phyloP scores from a whole-genome alignment of 352 stramenopile species.

The Saprolegnia diclina region DNA sequence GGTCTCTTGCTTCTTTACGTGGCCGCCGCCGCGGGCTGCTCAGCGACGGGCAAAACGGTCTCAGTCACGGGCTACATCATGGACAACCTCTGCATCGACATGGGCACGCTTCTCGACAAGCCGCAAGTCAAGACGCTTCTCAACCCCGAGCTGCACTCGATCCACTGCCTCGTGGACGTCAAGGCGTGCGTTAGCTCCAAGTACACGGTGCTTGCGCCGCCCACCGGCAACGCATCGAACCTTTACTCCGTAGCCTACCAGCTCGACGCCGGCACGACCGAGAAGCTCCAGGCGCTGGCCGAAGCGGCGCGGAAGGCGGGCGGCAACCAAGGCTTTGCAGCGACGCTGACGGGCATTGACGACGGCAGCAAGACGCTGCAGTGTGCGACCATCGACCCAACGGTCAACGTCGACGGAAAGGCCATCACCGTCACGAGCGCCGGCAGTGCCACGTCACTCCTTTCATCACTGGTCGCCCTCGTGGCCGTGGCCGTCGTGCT shows the following conservation, averaged over 20 bases:
- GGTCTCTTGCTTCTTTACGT: not conserved
- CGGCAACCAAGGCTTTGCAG: not conserved
- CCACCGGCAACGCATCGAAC: not conserved
- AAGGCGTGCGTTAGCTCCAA: slow-evolving; percentile 24
- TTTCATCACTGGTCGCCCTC: not conserved
- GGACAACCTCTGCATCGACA: slow-evolving; percentile 36
- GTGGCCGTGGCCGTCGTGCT: not conserved
- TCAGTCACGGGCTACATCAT: slow-evolving; percentile 33
- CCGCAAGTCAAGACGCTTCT: slow-evolving; percentile 26
- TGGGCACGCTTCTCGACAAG: slow-evolving; percentile 31
- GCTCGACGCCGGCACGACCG: not conserved
- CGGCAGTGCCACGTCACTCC: not conserved
- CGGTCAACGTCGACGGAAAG: slow-evolving; percentile 10
- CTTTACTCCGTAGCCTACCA: not conserved
- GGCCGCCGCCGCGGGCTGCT: not conserved
- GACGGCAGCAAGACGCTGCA: not conserved
- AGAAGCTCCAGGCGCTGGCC: not conserved
- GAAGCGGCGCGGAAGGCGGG: not conserved
- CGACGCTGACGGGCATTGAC: not conserved
- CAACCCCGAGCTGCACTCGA: slow-evolving; percentile 29
- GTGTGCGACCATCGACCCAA: not conserved
- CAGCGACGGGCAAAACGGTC: slow-evolving; percentile 21
- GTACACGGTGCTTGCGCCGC: slow-evolving; percentile 31
- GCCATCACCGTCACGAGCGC: not conserved
- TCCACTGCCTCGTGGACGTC: slow-evolving; percentile 36